Percentiles rank a stretch among this genome's conserved stretches.
These are phyloP conservation scores for Schizophyllum amplum DNA, from an alignment of 1,284 basidiomycete genomes.

Conservation along the genomic window DNA sequence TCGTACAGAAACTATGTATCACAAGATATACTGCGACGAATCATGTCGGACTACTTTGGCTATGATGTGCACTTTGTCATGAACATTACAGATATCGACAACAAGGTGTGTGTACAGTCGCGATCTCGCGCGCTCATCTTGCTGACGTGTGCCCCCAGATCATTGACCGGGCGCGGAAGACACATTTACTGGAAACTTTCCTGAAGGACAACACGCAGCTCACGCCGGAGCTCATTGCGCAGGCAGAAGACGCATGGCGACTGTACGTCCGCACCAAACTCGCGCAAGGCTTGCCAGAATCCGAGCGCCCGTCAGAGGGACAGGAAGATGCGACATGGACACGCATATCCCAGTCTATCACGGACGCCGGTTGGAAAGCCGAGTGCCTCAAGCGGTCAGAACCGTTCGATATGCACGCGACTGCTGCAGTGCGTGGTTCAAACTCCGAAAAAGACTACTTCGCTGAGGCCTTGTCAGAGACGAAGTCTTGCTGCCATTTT, in stretches of 20 bases:
- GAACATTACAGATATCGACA: conserved; percentile 99
- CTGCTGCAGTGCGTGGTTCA: conserved; percentile 52
- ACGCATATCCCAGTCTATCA: conserved; percentile 38
- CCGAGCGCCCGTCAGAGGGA: conserved; percentile 37
- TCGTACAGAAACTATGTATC: conserved; percentile 89
- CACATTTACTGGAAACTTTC: conserved; percentile 69
- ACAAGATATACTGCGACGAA: conserved; percentile 90
- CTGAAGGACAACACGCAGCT: conserved; percentile 48
- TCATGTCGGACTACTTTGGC: conserved; percentile 93
- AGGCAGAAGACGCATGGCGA: conserved; percentile 58
- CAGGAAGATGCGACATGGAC: conserved; percentile 47
- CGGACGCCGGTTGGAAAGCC: conserved; percentile 57
- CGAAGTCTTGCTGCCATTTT: conserved; percentile 45
- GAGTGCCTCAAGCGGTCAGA: conserved; percentile 74
- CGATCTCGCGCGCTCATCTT: conserved; percentile 13
- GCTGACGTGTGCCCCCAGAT: conserved; percentile 47
- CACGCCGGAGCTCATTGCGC: conserved; percentile 48
- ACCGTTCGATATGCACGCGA: conserved; percentile 85
- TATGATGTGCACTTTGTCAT: conserved; percentile 99
- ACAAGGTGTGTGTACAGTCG: conserved; percentile 65
- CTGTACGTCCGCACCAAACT: conserved; percentile 56
- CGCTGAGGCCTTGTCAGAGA: conserved; percentile 28
- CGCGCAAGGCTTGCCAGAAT: conserved; percentile 44
- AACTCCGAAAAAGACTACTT: conserved; percentile 12
- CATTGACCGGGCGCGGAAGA: conserved; percentile 83